Evolutionary conservation across 1,284 basidiomycete genomes (phyloP).

Genomic region (Ceratobasidium sp.): DNA sequence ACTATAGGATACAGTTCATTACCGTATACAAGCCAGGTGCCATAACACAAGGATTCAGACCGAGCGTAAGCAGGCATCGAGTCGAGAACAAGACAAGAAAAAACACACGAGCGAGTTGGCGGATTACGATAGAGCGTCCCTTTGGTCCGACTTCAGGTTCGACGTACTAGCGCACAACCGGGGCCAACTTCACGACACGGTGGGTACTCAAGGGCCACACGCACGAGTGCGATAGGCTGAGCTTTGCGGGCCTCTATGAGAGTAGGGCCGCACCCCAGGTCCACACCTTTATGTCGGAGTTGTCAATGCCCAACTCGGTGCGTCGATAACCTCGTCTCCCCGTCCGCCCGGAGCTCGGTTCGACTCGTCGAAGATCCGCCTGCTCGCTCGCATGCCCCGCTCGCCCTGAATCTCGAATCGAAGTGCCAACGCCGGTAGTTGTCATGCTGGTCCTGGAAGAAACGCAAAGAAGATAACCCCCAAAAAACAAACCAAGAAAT

Average conservation of each 20-base stretch:
- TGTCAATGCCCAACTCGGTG: not conserved
- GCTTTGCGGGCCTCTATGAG: constrained; percentile 1
- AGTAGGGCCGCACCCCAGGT: not conserved
- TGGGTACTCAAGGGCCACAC: not conserved
- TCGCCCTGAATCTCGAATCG: not conserved
- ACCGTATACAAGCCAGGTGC: no score
- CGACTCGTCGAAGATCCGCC: not conserved
- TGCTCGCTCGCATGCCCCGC: not conserved
- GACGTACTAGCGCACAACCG: not conserved
- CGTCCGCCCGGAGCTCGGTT: not conserved
- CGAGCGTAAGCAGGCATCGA: not conserved
- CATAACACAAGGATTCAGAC: no score
- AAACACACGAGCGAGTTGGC: not conserved
- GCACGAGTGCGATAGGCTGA: constrained; percentile 6
- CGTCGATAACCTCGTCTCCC: not conserved
- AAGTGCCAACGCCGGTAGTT: no score
- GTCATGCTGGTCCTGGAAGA: no score
- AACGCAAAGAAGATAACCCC: no score
- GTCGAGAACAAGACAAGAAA: not conserved
- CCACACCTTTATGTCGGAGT: not conserved
- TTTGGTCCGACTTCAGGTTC: not conserved
- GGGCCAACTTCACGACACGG: not conserved
- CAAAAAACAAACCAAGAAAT: no score
- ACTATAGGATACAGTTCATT: no score
- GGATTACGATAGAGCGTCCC: not conserved